Conservation (phyloP, 345 rosid species). For the Mercurialis annua region DNA sequence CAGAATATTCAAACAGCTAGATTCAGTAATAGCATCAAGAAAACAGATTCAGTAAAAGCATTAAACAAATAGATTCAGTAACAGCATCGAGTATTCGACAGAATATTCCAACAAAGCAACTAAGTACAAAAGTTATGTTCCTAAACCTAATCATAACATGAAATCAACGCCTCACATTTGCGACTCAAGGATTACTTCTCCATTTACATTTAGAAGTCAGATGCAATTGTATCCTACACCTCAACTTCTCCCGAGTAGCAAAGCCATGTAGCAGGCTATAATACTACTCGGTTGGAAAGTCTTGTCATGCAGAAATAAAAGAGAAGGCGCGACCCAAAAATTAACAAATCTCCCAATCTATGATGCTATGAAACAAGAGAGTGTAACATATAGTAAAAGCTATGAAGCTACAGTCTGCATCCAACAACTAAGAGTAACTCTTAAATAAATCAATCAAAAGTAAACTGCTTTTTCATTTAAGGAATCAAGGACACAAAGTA, state of each 20-base stretch:
- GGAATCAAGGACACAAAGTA: slow-evolving; percentile 10
- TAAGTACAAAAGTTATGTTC: not conserved
- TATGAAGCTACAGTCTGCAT: not conserved
- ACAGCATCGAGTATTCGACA: not conserved
- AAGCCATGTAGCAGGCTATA: not conserved
- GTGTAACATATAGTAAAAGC: no score
- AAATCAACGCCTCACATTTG: not conserved
- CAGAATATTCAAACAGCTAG: not conserved
- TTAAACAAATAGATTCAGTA: no score
- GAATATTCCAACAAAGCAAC: no score
- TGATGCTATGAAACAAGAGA: no score
- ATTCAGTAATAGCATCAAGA: not conserved
- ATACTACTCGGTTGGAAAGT: not conserved
- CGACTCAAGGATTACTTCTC: not conserved
- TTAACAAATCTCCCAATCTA: not conserved
- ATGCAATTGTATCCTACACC: not conserved
- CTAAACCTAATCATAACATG: not conserved
- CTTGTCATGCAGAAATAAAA: not conserved
- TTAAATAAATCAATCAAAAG: not conserved
- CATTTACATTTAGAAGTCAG: not conserved
- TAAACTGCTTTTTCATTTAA: not conserved
- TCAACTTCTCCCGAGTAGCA: not conserved
- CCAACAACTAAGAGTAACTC: not conserved
- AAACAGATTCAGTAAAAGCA: no score
- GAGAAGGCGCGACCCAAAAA: not conserved